Evolutionary conservation across 768 basidiomycete genomes (phyloP).

Genomic region (Nidularia pulvinata): DNA sequence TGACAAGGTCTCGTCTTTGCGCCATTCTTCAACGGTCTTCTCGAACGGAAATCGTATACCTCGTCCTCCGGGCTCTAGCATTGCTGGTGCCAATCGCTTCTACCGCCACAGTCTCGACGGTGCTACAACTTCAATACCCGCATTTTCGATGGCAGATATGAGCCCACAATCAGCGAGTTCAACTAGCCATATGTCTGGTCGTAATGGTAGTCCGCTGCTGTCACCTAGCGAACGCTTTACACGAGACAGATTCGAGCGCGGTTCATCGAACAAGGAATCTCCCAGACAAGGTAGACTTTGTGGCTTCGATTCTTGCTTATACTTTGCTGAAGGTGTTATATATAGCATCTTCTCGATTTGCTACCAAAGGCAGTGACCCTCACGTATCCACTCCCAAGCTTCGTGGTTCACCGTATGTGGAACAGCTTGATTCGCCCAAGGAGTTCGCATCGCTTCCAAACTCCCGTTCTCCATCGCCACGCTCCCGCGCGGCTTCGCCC

Average conservation of each 20-base stretch:
- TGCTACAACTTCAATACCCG: neutral
- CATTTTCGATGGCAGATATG: neutral
- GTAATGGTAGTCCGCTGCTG: no score
- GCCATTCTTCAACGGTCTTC: no score
- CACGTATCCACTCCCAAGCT: neutral
- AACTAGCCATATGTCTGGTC: neutral
- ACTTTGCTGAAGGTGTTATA: no score
- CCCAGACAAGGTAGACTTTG: neutral
- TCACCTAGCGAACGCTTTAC: no score
- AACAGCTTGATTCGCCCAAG: constrained; percentile 12
- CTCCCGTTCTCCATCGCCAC: constrained; percentile 34
- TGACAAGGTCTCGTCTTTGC: no score
- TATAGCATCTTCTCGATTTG: neutral
- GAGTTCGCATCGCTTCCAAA: constrained; percentile 17
- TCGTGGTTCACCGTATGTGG: neutral
- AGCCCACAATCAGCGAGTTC: neutral
- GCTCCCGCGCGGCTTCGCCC: constrained; percentile 59
- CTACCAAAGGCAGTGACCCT: neutral
- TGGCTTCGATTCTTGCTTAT: no score
- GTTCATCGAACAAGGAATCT: neutral
- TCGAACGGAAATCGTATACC: no score
- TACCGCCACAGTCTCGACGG: neutral
- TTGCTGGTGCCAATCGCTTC: neutral
- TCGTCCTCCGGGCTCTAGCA: no score
- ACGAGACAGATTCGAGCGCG: no score